Base-by-base conservation (phyloP, 2,329 filamentous ascomycete species). In the Aureobasidium uvarum region DNA sequence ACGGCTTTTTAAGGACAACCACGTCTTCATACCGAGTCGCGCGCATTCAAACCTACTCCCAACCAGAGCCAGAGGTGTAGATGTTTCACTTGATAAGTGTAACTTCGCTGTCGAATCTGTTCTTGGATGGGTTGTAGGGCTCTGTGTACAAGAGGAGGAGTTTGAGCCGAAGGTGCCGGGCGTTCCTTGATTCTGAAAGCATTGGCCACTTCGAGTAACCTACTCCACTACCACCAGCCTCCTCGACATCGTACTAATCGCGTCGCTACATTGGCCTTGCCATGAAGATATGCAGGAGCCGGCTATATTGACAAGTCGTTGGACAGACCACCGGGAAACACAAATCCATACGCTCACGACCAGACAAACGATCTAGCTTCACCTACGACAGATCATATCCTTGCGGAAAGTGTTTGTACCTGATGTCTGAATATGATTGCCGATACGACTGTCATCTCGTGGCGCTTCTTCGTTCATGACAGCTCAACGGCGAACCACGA, bases 401-500 rank as follows among this genome's bases (percentile, higher is more conserved):
- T 14, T 14, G 8, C 10, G 45, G 23, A 48, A 10, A 18, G 3
- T 48, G 45, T 13, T 25, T 48, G 45, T 8, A 20, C 8, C 20
- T 14, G 20, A 25, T 25, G 11, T 8, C 23, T n/a, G 23, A 7
- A 14, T 28, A 28, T 28, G 45, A 13, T 36, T 54, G 11, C 36
- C 3, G 14, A 14, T 20, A 39, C 51, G n/a, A 54, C 14, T 33
- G 18, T 6, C 14, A 54, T 54, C 31, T 39, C 20, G 51, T 54
- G 51, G 51, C 33, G 51, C 51, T 54, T 54, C 33, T 39, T 7
- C 51, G 51, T 16, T 54, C n/a, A 38, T 39, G 18, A 54, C 33
- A 18, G 38, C n/a, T 16, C n/a, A 54, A 54, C 51, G 51, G 51
- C 33, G 51, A 54, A 54, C 51, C 51, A 54, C 50, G n/a, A 54